Evolutionary conservation across 129 eudicot species (phyloP).

Genomic region (Helichrysum umbraculigerum): DNA sequence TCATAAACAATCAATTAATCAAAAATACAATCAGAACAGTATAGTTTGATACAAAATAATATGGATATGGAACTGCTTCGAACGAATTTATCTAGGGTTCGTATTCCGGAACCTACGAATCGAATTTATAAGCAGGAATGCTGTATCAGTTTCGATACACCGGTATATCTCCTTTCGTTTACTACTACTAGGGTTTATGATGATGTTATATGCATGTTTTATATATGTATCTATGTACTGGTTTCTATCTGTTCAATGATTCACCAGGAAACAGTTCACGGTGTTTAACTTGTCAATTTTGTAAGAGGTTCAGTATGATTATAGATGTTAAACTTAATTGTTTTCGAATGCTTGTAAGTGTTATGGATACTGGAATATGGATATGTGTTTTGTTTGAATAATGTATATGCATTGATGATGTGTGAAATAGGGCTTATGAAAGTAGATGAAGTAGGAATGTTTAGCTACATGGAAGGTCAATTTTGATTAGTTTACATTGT

Average conservation of each 20-base stretch:
- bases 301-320: not conserved
- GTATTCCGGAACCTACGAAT: constrained; percentile 91
- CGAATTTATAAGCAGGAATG: constrained; percentile 96
- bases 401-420: not conserved
- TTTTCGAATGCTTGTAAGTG: constrained; percentile 2
- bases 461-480: constrained; percentile 10
- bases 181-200: not conserved
- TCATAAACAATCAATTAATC: not conserved
- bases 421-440: constrained; percentile 22
- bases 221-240: not conserved
- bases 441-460: constrained; percentile 2
- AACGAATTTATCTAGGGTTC: constrained; percentile 64
- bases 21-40: not conserved
- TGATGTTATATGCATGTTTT: not conserved
- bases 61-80: constrained; percentile 84
- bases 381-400: not conserved
- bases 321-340: not conserved
- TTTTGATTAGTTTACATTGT: not conserved
- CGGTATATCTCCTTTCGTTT: constrained; percentile 41
- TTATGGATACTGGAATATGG: not conserved
- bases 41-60: not conserved
- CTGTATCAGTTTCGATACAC: constrained; percentile 90
- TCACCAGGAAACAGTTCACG: not conserved
- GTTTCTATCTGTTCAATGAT: not conserved
- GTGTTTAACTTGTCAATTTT: not conserved